A percentile compares a stretch with the other conserved stretches of the same genome.
These are phyloP conservation scores for Cryptococcus deneoformans DNA, from an alignment of 1,284 basidiomycete genomes.

Conservation along the genomic window DNA sequence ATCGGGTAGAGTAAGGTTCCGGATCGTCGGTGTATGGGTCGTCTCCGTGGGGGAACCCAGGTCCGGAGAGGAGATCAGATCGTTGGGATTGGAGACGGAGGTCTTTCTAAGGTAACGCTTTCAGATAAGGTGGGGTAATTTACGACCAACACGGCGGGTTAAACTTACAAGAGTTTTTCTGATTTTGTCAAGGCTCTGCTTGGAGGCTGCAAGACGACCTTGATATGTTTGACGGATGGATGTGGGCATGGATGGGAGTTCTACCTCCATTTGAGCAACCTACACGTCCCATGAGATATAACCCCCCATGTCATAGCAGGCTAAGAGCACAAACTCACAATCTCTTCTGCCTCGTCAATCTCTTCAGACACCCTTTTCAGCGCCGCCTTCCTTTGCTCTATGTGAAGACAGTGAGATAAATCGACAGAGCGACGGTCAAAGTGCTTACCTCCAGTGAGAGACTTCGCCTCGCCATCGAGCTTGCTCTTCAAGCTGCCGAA, in stretches of 20 bases:
- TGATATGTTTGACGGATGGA: conserved; percentile 73
- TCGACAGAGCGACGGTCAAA: not conserved
- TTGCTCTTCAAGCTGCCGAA: conserved; percentile 41
- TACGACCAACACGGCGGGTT: not conserved
- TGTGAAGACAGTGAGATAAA: conserved; percentile 1
- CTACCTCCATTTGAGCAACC: conserved; percentile 99
- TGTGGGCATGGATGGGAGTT: conserved; percentile 93
- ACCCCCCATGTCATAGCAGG: too few relatives aligned
- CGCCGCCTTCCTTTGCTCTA: conserved; percentile 79
- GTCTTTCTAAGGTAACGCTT: conserved; percentile 45
- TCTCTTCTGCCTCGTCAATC: conserved; percentile 97
- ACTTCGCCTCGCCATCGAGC: conserved; percentile 46
- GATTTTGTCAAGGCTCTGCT: conserved; percentile 66
- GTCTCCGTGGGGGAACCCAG: conserved; percentile 59
- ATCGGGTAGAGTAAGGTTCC: conserved; percentile 56
- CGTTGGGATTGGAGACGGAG: conserved; percentile 48
- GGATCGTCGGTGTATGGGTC: conserved; percentile 63
- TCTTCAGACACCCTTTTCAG: conserved; percentile 89
- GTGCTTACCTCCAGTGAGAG: conserved; percentile 44
- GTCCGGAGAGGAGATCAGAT: conserved; percentile 51
- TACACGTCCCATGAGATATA: conserved; percentile 37
- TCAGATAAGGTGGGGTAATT: not conserved
- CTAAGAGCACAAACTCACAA: conserved; percentile 56
- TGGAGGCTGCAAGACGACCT: conserved; percentile 66
- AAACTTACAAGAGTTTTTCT: conserved; percentile 64